Conservation (phyloP, 352 stramenopile genomes). For the Pythium rishiriense region DNA sequence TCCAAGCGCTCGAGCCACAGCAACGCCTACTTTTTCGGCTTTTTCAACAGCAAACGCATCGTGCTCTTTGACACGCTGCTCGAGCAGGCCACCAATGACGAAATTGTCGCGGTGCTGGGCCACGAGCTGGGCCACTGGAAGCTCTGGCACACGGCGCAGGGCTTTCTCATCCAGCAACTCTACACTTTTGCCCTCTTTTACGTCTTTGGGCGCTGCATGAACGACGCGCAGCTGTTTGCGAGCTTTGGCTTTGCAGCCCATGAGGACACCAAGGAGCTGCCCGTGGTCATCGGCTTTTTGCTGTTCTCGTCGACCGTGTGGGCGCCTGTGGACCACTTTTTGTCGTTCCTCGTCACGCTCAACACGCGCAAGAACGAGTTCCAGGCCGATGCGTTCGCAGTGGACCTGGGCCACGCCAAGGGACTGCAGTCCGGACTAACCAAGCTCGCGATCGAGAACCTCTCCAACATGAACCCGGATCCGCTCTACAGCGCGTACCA, state of each 20-base stretch:
- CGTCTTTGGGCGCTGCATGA: slow-evolving; percentile 83
- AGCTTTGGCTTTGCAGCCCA: slow-evolving; percentile 66
- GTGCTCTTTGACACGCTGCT: slow-evolving; percentile 98
- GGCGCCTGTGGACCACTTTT: slow-evolving; percentile 74
- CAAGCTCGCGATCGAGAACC: slow-evolving; percentile 97
- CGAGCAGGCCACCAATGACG: slow-evolving; percentile 89
- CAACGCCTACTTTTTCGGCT: slow-evolving; percentile 91
- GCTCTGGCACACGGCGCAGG: slow-evolving; percentile 93
- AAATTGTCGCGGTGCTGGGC: slow-evolving; percentile 96
- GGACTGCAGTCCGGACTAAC: slow-evolving; percentile 93
- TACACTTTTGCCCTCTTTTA: slow-evolving; percentile 76
- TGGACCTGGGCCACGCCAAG: slow-evolving; percentile 88
- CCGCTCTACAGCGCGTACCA: slow-evolving; percentile 95
- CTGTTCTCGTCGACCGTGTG: slow-evolving; percentile 85
- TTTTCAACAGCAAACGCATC: slow-evolving; percentile 97
- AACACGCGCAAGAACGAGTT: slow-evolving; percentile 85
- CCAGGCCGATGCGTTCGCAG: slow-evolving; percentile 93
- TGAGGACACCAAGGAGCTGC: slow-evolving; percentile 25
- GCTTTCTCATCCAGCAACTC: slow-evolving; percentile 93
- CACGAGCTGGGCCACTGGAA: slow-evolving; percentile 98
- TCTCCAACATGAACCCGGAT: slow-evolving; percentile 97
- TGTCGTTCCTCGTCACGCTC: slow-evolving; percentile 76
- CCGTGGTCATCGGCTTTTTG: slow-evolving; percentile 81
- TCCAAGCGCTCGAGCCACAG: slow-evolving; percentile 95
- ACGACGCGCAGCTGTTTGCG: slow-evolving; percentile 67